phyloP scores from a whole-genome alignment of 2,329 filamentous ascomycete species.

The Neonectria sp. region DNA sequence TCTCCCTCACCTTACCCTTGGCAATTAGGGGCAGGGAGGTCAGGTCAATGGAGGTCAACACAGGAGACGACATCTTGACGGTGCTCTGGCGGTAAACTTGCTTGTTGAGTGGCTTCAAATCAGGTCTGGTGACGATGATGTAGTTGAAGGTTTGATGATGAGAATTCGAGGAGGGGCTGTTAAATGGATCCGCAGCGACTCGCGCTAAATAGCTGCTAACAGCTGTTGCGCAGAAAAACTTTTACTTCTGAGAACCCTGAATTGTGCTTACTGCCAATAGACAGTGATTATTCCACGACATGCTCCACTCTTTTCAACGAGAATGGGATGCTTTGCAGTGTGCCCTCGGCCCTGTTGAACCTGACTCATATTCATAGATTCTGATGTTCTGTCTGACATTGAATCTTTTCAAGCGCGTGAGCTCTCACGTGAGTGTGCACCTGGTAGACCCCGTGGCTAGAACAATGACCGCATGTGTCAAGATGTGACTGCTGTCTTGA shows the following conservation, averaged over 20 bases:
- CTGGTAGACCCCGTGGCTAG: too few species aligned
- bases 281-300: neutral
- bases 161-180: neutral
- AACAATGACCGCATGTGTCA: too few species aligned
- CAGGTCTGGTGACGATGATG: neutral
- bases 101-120: neutral
- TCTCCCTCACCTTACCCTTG: conserved; percentile 3
- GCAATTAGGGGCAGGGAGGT: neutral
- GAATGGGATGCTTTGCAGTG: neutral
- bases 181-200: neutral
- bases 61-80: neutral
- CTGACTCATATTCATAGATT: neutral
- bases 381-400: neutral
- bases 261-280: neutral
- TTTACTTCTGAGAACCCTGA: neutral
- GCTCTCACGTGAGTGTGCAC: neutral
- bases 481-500: neutral
- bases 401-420: too few species aligned
- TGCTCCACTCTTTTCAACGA: neutral
- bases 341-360: neutral
- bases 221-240: conserved; percentile 1
- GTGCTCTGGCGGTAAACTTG: neutral
- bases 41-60: neutral
- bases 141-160: neutral
- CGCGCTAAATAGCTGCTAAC: neutral